phyloP scores from a whole-genome alignment of 208 protist species.

The Lotmaria passim region DNA sequence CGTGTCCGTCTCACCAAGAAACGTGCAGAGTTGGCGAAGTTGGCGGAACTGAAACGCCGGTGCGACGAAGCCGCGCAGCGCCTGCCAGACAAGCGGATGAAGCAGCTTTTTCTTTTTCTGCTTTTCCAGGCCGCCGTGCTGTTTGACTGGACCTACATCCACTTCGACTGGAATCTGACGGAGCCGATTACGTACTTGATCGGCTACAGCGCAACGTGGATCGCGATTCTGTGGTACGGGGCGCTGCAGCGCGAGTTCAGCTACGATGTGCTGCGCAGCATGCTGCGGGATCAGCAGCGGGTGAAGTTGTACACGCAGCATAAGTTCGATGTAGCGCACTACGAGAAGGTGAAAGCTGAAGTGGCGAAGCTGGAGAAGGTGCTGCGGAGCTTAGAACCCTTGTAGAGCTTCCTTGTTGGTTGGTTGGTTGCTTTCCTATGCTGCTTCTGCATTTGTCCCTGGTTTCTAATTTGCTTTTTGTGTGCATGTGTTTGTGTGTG shows the following conservation, averaged over 20 bases:
- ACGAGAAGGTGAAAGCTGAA: slow-evolving; percentile 46
- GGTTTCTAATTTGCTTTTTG: not conserved
- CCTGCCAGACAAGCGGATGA: slow-evolving; percentile 35
- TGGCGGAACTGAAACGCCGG: slow-evolving; percentile 33
- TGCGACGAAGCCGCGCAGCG: slow-evolving; percentile 43
- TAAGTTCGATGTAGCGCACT: slow-evolving; percentile 38
- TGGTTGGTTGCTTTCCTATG: slow-evolving; percentile 12
- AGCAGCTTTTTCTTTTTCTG: slow-evolving; percentile 46
- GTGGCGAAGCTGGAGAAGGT: slow-evolving; percentile 44
- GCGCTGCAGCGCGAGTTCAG: slow-evolving; percentile 57
- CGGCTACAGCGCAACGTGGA: slow-evolving; percentile 76
- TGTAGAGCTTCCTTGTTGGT: slow-evolving; percentile 26
- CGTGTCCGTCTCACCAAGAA: slow-evolving; percentile 33
- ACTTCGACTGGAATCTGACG: slow-evolving; percentile 88
- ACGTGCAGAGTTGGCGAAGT: slow-evolving; percentile 28
- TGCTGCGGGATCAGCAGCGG: slow-evolving; percentile 29
- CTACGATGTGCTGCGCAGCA: slow-evolving; percentile 41
- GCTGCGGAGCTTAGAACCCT: slow-evolving; percentile 40
- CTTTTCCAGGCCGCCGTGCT: slow-evolving; percentile 53
- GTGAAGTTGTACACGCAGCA: slow-evolving; percentile 36
- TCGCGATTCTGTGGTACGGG: slow-evolving; percentile 69
- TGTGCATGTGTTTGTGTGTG: slow-evolving; percentile 15
- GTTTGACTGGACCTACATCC: slow-evolving; percentile 85
- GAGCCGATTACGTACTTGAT: slow-evolving; percentile 91
- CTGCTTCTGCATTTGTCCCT: too few relatives aligned